Evolutionary conservation across 306 rosid species (phyloP), one percentile per base, ranked within the genome.

Genomic region (Begonia masoniana): DNA sequence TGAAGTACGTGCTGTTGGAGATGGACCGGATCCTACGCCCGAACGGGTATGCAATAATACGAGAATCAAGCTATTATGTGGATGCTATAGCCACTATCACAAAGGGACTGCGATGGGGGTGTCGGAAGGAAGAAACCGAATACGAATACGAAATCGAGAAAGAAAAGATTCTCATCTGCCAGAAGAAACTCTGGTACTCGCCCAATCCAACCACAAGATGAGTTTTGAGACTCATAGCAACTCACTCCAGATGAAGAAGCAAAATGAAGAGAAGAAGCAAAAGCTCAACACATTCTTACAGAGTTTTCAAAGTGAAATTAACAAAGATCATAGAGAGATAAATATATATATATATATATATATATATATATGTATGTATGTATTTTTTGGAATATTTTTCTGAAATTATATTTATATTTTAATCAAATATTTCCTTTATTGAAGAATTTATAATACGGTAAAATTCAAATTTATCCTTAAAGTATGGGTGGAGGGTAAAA

Each of bases 11-110:
- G 71, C 68, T 92, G 60, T 55, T 92, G 69, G 99, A 92, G 75
- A 92, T 92, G 99, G 99, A 92, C 77, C 62, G 99, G 51, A 77
- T 92, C 51, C 64, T 92, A 17, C 72, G 99, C 15, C 96, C 99
- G 2, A 71, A 52, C 1, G 96, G 96, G 39, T 70, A 79, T 13
- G 87, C 75, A n/a, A 70, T 92, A 50, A 73, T 92, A 46, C 71
- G 99, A 35, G 99, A 92, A 68, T 76, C 95, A 1, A 74, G 67
- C 63, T 87, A 83, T 69, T 92, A 75, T 12, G 87, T 62, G 47
- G 99, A 92, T 53, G 89, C 93, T 26, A 57, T 92, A 36, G 77
- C 87, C 2, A 55, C 80, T 7, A 59, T 83, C 42, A 84, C 83
- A 9, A 74, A 83, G 62, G 95, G 83, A 12, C 70, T 87, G 89